These are phyloP conservation scores for Haplosporangium sp. DNA, from an alignment of 371 early-diverging fungal genomes.

Conservation along the genomic window DNA sequence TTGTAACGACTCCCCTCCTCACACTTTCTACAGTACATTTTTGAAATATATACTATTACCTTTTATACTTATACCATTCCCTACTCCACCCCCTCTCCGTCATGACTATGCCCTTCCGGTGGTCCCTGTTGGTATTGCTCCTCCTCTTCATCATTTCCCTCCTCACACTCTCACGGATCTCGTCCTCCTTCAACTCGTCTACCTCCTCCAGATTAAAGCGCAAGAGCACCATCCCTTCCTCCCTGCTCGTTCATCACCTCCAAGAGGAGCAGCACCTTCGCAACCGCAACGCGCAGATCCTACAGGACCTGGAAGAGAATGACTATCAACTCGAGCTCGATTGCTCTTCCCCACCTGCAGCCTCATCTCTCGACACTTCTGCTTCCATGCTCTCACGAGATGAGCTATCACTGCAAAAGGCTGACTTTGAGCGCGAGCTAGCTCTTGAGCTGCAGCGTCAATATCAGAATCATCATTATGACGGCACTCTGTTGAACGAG, in stretches of 20 bases:
- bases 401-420: conserved; percentile 32
- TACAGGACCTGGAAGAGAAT: conserved; percentile 45
- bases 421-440: conserved; percentile 53
- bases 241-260: conserved; percentile 27
- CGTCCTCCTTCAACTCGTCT: background rate
- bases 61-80: background rate
- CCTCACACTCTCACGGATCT: conserved; percentile 35
- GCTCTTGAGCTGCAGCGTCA: conserved; percentile 35
- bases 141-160: conserved; percentile 40
- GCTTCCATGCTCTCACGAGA: conserved; percentile 11
- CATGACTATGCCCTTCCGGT: conserved; percentile 39
- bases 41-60: too few species aligned
- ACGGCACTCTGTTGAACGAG: conserved; percentile 45
- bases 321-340: conserved; percentile 38
- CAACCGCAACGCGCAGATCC: conserved; percentile 28
- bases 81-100: background rate
- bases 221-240: background rate
- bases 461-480: conserved; percentile 21
- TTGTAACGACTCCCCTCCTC: background rate
- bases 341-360: conserved; percentile 15
- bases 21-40: background rate
- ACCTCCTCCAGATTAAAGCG: background rate
- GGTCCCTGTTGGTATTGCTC: conserved; percentile 29
- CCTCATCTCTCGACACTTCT: background rate
- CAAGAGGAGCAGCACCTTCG: conserved; percentile 47